Percentiles rank a stretch among this genome's conserved stretches.
Evolutionary conservation across 495 filamentous ascomycete genomes (phyloP).

Genomic region (Tetracladium setigerum): DNA sequence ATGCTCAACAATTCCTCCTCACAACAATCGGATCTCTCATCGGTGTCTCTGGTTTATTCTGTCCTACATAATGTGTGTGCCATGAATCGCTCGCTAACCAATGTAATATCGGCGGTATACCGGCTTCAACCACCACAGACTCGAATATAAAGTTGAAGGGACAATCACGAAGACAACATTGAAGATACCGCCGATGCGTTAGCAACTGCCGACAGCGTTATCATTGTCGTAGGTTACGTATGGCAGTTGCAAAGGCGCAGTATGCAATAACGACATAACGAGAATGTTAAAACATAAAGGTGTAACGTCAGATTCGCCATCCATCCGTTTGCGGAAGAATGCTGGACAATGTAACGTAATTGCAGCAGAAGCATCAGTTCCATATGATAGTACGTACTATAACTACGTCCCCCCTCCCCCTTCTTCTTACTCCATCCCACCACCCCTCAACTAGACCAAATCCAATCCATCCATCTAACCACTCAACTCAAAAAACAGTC

Average conservation of each 20-base stretch:
- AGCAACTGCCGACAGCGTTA: conserved; percentile 63
- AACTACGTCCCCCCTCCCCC: conserved; percentile 14
- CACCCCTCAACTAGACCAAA: too few relatives aligned
- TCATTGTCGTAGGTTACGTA: conserved; percentile 75
- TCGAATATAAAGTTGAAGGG: conserved; percentile 60
- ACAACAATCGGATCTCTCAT: conserved; percentile 76
- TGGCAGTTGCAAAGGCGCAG: conserved; percentile 83
- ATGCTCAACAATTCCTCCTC: conserved; percentile 81
- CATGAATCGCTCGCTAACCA: conserved; percentile 75
- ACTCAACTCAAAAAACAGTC: conserved; percentile 30
- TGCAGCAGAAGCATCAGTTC: conserved; percentile 72
- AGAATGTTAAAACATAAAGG: conserved; percentile 59
- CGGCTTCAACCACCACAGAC: conserved; percentile 47
- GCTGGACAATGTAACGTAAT: conserved; percentile 82
- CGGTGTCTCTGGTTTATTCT: conserved; percentile 74
- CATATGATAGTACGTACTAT: conserved; percentile 64
- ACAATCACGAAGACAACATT: conserved; percentile 61
- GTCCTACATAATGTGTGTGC: conserved; percentile 78
- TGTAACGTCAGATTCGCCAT: conserved; percentile 80
- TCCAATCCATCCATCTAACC: too few relatives aligned
- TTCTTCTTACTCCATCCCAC: conserved; percentile 20
- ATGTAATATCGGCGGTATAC: conserved; percentile 73
- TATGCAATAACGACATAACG: conserved; percentile 73
- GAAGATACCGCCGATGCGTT: conserved; percentile 70
- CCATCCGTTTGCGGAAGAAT: conserved; percentile 79